Base-by-base conservation (phyloP, 176 grass and related monocot species). In the Carex parvula region DNA sequence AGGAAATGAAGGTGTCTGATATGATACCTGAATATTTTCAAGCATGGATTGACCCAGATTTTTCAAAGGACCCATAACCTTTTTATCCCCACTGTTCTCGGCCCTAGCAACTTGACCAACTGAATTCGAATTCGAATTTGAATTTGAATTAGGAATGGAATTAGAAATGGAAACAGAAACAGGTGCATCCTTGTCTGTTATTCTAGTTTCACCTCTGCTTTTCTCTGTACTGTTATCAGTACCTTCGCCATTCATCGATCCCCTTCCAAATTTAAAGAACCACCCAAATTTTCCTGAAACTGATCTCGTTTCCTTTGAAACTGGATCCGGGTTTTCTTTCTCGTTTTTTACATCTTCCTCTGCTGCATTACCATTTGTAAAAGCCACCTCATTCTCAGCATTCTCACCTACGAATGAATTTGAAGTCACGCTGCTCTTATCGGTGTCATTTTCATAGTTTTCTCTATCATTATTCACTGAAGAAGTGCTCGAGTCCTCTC, bases 41-140 rank as follows among this genome's bases (percentile, higher is more conserved):
- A 97, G 92, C 94, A 97, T 97, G 81, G 87, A 94, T 81, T 97
- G 94, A 9, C 94, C 94, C 44, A 97, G 84, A 60, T 88, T 94
- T 83, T 92, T 91, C 16, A 91, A 86, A 22, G 88, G 92, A 86
- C 92, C 88, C 80, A 87, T 85, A n/a, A 88, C 85, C 69, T 97
- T 94, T 64, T 89, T 94, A 89, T 97, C 94, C 33, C 90, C 90
- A 56, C 70, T 62, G 88, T 86, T 84, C 80, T 82, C 84, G 88
- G 50, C 81, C 88, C 64, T 83, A 67, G 67, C 73, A 90, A 84
- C 39, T 69, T 68, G 26, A 83, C 79, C 63, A 6, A 11, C 79
- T 21, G 37, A 79, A 87, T 84, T 85, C 26, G 81, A 78, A 85
- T 84, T 48, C 17, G 61, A 55, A 82, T 84, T 48, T 44, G 61